Percentiles rank a stretch among this genome's conserved stretches.
Evolutionary conservation across 768 basidiomycete genomes (phyloP).

Genomic region (Sistotremastrum niveocremeum): DNA sequence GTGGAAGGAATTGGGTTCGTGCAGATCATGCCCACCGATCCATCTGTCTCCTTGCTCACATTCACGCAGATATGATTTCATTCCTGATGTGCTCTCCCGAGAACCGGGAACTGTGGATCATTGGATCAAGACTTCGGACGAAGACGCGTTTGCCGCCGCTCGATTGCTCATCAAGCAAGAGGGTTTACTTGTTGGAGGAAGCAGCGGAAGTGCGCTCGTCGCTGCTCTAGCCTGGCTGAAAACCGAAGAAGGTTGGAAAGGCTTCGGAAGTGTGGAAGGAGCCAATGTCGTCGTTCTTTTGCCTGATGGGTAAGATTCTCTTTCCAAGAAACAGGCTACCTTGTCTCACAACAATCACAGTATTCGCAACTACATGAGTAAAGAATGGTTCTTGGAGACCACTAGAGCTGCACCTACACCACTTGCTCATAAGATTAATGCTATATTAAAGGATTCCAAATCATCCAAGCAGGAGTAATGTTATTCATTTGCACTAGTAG

Average conservation of each 20-base stretch:
- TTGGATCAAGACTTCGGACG: conserved; percentile 83
- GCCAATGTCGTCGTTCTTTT: conserved; percentile 82
- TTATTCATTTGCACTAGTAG: too few relatives aligned
- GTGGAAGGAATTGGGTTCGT: conserved; percentile 86
- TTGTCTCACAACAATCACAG: conserved; percentile 23
- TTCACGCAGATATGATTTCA: conserved; percentile 54
- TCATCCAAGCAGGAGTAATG: too few relatives aligned
- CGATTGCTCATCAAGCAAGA: conserved; percentile 68
- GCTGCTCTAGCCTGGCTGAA: conserved; percentile 71
- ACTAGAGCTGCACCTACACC: conserved; percentile 40
- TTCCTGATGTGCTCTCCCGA: conserved; percentile 77
- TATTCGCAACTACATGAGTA: conserved; percentile 90
- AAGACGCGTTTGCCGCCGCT: conserved; percentile 67
- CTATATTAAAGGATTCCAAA: conserved; percentile 16
- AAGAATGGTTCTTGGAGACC: conserved; percentile 76
- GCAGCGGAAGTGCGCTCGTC: conserved; percentile 74
- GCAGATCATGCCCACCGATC: background rate
- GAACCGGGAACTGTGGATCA: conserved; percentile 40
- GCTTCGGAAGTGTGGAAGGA: conserved; percentile 50
- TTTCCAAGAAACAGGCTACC: background rate
- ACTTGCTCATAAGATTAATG: conserved; percentile 35
- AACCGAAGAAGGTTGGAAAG: conserved; percentile 44
- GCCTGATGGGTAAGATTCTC: conserved; percentile 65
- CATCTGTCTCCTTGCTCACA: background rate
- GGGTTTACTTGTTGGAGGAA: conserved; percentile 87